Evolutionary conservation across 805 yeast genomes (phyloP).

Genomic region (Hanseniaspora osmophila): DNA sequence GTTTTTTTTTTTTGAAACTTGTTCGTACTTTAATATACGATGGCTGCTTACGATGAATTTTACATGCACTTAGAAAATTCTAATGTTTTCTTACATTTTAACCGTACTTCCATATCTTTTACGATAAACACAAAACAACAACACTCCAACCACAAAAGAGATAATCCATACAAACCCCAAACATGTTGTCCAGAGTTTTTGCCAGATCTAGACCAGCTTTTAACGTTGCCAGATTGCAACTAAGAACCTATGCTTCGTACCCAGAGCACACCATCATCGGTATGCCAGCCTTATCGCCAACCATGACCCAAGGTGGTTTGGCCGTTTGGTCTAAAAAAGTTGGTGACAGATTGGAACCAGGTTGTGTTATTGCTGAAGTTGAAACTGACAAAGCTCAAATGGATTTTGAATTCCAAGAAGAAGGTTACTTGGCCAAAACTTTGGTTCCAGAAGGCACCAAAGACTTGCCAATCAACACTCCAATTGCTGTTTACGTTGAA

Average conservation of each 20-base stretch:
- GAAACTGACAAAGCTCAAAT: conserved; percentile 96
- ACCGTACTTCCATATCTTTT: too few relatives aligned
- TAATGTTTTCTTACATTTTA: too few relatives aligned
- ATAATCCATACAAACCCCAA: neutral
- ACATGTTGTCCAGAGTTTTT: conserved; percentile 7
- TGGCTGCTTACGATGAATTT: too few relatives aligned
- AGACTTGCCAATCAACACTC: conserved; percentile 87
- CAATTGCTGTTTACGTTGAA: conserved; percentile 94
- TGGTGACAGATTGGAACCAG: conserved; percentile 81
- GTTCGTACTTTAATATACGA: too few relatives aligned
- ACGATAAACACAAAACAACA: too few relatives aligned
- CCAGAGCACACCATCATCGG: conserved; percentile 80
- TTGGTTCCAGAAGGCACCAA: conserved; percentile 72
- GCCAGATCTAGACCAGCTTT: conserved; percentile 17
- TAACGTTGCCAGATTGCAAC: conserved; percentile 13
- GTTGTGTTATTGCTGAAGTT: conserved; percentile 90
- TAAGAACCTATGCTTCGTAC: conserved; percentile 31
- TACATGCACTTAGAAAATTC: too few relatives aligned
- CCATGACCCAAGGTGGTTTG: conserved; percentile 92
- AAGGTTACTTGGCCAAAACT: conserved; percentile 81
- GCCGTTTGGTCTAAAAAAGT: conserved; percentile 80
- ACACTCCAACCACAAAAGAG: too few relatives aligned
- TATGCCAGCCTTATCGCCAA: conserved; percentile 99
- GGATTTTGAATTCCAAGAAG: conserved; percentile 98
- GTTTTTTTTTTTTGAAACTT: too few relatives aligned